Conservation (phyloP, 176 grass and related monocot species). For the Aechmea fasciata region DNA sequence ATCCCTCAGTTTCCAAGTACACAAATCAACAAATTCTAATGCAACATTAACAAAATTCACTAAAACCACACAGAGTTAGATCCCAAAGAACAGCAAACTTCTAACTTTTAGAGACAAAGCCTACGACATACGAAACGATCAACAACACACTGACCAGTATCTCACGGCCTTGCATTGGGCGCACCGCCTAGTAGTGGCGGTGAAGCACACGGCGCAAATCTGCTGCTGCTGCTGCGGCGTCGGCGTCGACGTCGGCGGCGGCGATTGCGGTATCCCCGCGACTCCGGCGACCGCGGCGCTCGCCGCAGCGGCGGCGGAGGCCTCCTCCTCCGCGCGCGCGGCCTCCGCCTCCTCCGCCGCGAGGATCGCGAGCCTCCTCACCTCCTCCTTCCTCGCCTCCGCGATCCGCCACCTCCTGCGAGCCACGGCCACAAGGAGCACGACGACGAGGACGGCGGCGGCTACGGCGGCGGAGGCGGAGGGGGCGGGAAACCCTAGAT, state of each 20-base stretch:
- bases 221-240: not conserved
- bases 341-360: slow-evolving; percentile 10
- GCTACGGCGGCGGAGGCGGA: not conserved
- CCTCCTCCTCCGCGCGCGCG: slow-evolving; percentile 1
- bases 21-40: not conserved
- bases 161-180: slow-evolving; percentile 21
- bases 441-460: not conserved
- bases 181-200: slow-evolving; percentile 20
- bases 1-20: not conserved
- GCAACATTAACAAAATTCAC: not conserved
- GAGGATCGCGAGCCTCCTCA: slow-evolving; percentile 20
- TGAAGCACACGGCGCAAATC: slow-evolving; percentile 12
- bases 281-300: not conserved
- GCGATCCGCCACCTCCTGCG: slow-evolving; percentile 17
- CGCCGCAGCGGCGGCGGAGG: not conserved
- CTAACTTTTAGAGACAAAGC: not conserved
- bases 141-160: slow-evolving; percentile 14
- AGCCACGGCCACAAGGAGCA: not conserved
- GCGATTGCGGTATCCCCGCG: not conserved
- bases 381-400: slow-evolving; percentile 14
- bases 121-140: not conserved
- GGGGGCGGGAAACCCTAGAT: not conserved
- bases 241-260: not conserved
- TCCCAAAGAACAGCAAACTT: not conserved
- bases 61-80: not conserved